Evolutionary conservation across 2,329 filamentous ascomycete species (phyloP).

Genomic region (Geosmithia putterillii): DNA sequence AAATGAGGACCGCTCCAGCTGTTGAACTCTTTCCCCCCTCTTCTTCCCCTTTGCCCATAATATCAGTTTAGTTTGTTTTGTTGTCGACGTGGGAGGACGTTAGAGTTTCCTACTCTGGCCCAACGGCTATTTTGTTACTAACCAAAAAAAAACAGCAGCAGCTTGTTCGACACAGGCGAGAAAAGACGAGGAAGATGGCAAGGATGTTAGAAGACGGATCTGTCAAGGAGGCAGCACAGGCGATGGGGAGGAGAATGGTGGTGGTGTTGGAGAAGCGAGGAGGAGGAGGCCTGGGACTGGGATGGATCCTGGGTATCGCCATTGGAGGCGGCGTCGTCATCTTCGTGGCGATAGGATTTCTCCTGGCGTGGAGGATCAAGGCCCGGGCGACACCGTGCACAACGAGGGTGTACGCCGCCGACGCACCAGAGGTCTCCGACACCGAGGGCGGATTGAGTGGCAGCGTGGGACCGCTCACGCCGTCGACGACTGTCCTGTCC

Average conservation of each 20-base stretch:
- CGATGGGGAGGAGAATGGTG: not conserved
- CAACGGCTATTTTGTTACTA: not conserved
- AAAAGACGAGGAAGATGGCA: not conserved
- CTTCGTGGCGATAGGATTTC: slow-evolving; percentile 26
- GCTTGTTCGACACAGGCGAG: not conserved
- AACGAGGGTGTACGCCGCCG: slow-evolving; percentile 15
- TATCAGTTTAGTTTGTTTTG: not conserved
- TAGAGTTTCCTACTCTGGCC: not conserved
- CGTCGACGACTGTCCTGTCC: not conserved
- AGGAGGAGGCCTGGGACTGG: slow-evolving; percentile 14
- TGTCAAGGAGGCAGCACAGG: not conserved
- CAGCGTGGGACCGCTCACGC: not conserved
- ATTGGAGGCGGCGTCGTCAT: slow-evolving; percentile 33
- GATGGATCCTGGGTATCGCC: slow-evolving; percentile 31
- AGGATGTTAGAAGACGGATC: not conserved
- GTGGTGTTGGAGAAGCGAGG: not conserved
- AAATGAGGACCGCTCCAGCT: slow-evolving; percentile 1
- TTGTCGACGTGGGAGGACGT: not conserved
- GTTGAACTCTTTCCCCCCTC: not conserved
- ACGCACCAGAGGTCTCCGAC: slow-evolving; percentile 3
- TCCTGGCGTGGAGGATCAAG: slow-evolving; percentile 26
- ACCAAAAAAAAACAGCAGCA: not conserved
- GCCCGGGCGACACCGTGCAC: slow-evolving; percentile 7
- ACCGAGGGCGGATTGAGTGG: not conserved
- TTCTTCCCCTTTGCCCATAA: not conserved